Base-by-base conservation (phyloP, 805 yeast genomes). In the Blastobotrys terrestris region DNA sequence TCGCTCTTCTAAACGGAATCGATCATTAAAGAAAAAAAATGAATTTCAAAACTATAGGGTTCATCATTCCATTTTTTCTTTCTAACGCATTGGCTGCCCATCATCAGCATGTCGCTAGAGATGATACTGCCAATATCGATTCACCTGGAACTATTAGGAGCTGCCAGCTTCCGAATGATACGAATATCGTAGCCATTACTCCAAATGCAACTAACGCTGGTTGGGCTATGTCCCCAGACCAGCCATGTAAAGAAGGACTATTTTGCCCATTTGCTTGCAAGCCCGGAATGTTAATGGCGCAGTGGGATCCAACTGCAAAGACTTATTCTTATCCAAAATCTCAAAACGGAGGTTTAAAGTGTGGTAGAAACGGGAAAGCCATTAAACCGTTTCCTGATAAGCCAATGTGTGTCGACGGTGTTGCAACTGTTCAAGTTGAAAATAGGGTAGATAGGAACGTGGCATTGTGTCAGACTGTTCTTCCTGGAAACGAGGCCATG, bases 401-500 rank as follows among this genome's bases (percentile, higher is more conserved):
- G 52, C 80, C 70, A 41, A 84, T 81, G 72, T 89, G 97, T 71
- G 78, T 78, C 57, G 82, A 84, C 53, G 96, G 96, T 52, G 78
- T 79, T 58, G 92, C 88, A 35, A 80, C 92, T n/a, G 83, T 87
- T 14, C 86, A 79, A 2, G 72, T 68, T 20, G 63, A 73, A 52
- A 87, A 87, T 73, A 61, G 67, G 8, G 82, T 85, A 15, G 75
- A 75, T 43, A 55, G 71, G 3, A 72, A 77, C 54, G 90, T 88
- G 58, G 91, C 96, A 4, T 81, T 89, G 69, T 89, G 97, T 68
- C 96, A 90, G 72, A 89, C 96, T 6, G 96, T 90, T 5, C 75
- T 90, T 53, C 97, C 97, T 20, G 97, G 97, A 60, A 87, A 88
- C 68, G 96, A 89, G 72, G 95, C 89, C 60, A 89, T 89, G 96